phyloP scores from a whole-genome alignment of 495 filamentous ascomycete genomes.

The Amniculicola lignicola region DNA sequence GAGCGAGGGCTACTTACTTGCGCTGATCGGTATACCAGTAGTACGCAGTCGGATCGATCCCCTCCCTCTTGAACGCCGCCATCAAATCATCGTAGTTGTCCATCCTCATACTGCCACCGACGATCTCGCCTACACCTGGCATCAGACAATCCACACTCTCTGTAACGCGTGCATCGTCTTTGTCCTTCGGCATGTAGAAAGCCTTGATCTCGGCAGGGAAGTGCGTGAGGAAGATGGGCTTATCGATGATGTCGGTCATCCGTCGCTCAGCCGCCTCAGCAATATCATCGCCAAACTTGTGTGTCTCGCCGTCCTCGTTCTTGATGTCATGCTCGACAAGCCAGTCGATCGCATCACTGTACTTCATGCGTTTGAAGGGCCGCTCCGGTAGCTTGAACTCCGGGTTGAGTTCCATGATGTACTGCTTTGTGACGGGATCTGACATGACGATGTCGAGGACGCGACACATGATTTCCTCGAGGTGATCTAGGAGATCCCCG shows the following conservation, averaged over 20 bases:
- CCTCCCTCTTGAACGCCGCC: constrained; percentile 80
- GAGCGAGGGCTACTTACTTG: constrained; percentile 64
- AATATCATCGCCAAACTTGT: constrained; percentile 95
- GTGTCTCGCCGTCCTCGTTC: constrained; percentile 88
- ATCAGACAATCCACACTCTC: constrained; percentile 96
- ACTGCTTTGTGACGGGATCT: constrained; percentile 64
- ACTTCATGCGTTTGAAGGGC: constrained; percentile 94
- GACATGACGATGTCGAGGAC: constrained; percentile 74
- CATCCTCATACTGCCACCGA: constrained; percentile 96
- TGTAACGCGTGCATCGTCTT: constrained; percentile 76
- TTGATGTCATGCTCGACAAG: constrained; percentile 79
- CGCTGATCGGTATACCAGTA: constrained; percentile 99
- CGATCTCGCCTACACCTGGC: constrained; percentile 96
- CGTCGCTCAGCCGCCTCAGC: constrained; percentile 93
- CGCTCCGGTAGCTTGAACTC: constrained; percentile 76
- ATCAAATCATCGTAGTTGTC: constrained; percentile 88
- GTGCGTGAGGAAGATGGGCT: constrained; percentile 93
- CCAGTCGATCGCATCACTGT: constrained; percentile 92
- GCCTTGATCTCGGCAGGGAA: constrained; percentile 98
- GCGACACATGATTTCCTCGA: constrained; percentile 83
- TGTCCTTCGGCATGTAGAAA: constrained; percentile 98
- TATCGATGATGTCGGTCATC: constrained; percentile 96
- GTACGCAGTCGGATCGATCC: constrained; percentile 80
- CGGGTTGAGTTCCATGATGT: constrained; percentile 82
- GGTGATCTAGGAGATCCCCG: constrained; percentile 82